Evolutionary conservation across 2,329 filamentous ascomycete species (phyloP).

Genomic region (Graphiopsis chlorocephala): DNA sequence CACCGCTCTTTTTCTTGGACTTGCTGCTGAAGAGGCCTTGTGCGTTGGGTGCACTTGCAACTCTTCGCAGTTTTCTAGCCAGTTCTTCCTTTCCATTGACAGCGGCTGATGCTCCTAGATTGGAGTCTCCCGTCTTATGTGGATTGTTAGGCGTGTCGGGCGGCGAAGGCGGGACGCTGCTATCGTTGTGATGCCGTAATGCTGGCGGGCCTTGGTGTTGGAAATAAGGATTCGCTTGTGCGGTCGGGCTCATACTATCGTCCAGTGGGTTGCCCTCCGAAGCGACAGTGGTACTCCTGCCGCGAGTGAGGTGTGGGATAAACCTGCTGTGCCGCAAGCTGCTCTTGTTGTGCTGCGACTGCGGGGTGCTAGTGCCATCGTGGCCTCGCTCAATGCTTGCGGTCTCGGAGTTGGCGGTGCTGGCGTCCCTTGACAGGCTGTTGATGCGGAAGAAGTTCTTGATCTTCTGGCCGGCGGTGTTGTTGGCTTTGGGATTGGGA

Average conservation of each 20-base stretch:
- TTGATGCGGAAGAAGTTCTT: conserved; percentile 69
- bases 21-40: conserved; percentile 76
- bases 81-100: conserved; percentile 88
- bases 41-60: conserved; percentile 94
- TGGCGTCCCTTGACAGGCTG: conserved; percentile 45
- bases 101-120: conserved; percentile 58
- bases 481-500: conserved; percentile 47
- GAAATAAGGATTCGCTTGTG: conserved; percentile 95
- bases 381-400: conserved; percentile 28
- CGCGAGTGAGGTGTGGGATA: conserved; percentile 81
- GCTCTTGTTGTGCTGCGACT: conserved; percentile 54
- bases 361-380: conserved; percentile 47
- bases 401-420: conserved; percentile 35
- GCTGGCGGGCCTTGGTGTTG: conserved; percentile 92
- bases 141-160: conserved; percentile 78
- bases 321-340: conserved; percentile 82
- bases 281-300: conserved; percentile 84
- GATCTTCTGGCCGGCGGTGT: conserved; percentile 59
- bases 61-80: conserved; percentile 85
- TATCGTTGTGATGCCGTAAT: conserved; percentile 90
- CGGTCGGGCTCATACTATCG: conserved; percentile 84
- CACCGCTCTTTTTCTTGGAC: conserved; percentile 30
- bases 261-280: conserved; percentile 91
- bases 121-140: conserved; percentile 61
- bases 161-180: conserved; percentile 86